phyloP scores from a whole-genome alignment of 768 basidiomycete genomes.

The Lentinula sp. region DNA sequence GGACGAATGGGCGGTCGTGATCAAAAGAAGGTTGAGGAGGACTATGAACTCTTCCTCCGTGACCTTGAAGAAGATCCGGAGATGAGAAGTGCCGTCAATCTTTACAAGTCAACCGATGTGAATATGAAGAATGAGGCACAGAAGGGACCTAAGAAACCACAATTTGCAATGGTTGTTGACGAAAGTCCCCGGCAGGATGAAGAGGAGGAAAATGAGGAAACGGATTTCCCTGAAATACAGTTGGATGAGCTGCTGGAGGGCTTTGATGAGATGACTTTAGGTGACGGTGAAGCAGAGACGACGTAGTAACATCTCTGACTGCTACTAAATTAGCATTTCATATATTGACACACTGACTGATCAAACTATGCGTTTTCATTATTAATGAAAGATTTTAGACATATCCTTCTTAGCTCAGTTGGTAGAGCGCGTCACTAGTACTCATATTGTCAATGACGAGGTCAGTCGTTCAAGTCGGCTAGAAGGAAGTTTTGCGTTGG shows the following conservation, averaged over 20 bases:
- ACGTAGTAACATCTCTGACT: background rate
- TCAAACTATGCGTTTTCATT: too few relatives aligned
- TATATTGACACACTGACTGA: too few relatives aligned
- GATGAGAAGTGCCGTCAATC: constrained; percentile 77
- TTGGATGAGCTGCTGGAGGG: constrained; percentile 85
- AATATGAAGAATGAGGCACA: constrained; percentile 35
- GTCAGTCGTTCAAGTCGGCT: background rate
- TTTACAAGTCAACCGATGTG: constrained; percentile 67
- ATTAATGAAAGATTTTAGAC: too few relatives aligned
- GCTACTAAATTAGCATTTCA: too few relatives aligned
- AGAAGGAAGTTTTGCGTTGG: background rate
- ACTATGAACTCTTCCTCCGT: constrained; percentile 93
- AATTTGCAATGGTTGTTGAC: constrained; percentile 71
- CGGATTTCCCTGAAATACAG: constrained; percentile 84
- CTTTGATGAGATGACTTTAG: constrained; percentile 88
- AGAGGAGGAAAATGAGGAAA: constrained; percentile 38
- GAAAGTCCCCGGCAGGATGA: constrained; percentile 23
- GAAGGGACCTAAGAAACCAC: constrained; percentile 36
- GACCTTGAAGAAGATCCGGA: constrained; percentile 95
- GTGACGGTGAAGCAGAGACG: constrained; percentile 25
- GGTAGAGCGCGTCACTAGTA: constrained; percentile 13
- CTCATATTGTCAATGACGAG: background rate
- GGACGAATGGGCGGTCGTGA: constrained; percentile 88
- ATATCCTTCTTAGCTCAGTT: constrained; percentile 13
- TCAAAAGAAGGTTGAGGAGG: constrained; percentile 88